Conservation (phyloP, 1,284 basidiomycete species). For the Hymenochaete sp. region DNA sequence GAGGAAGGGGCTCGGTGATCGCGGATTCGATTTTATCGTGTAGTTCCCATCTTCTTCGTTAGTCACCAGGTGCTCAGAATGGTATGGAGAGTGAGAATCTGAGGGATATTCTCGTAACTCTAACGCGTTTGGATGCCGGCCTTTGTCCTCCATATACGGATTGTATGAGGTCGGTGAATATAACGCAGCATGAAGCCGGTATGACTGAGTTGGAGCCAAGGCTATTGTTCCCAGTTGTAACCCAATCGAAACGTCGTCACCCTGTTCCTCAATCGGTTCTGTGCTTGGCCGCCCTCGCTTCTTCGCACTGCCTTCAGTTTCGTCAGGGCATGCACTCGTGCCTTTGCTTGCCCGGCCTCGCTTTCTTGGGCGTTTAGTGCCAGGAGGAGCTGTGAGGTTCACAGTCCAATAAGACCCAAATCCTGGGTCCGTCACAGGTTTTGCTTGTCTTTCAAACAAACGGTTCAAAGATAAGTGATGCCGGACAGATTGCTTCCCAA, state of each 20-base stretch:
- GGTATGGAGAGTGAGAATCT: conserved; percentile 4
- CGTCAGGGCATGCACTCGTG: conserved; percentile 27
- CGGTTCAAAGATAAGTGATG: conserved; percentile 74
- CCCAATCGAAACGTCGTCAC: background rate
- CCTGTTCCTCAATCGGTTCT: conserved; percentile 2
- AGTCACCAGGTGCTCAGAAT: too few species aligned
- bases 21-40: conserved; percentile 2
- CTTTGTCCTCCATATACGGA: conserved; percentile 1
- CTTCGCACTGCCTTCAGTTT: conserved; percentile 33
- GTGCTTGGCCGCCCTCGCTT: conserved; percentile 25
- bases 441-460: conserved; percentile 67
- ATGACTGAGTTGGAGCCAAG: conserved; percentile 1
- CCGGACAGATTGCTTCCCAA: conserved; percentile 73
- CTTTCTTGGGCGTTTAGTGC: conserved; percentile 73
- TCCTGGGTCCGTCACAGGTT: conserved; percentile 72
- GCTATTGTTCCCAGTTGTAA: too few species aligned
- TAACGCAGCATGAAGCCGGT: conserved; percentile 7
- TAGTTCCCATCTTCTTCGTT: conserved; percentile 4
- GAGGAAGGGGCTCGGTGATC: conserved; percentile 2
- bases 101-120: conserved; percentile 7
- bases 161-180: conserved; percentile 3
- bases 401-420: conserved; percentile 82
- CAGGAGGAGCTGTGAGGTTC: conserved; percentile 67
- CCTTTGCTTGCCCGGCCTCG: conserved; percentile 54
- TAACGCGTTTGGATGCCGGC: background rate